Base-by-base conservation (phyloP, 306 rosid species). In the cucumber (Cucumis sativus) region DNA sequence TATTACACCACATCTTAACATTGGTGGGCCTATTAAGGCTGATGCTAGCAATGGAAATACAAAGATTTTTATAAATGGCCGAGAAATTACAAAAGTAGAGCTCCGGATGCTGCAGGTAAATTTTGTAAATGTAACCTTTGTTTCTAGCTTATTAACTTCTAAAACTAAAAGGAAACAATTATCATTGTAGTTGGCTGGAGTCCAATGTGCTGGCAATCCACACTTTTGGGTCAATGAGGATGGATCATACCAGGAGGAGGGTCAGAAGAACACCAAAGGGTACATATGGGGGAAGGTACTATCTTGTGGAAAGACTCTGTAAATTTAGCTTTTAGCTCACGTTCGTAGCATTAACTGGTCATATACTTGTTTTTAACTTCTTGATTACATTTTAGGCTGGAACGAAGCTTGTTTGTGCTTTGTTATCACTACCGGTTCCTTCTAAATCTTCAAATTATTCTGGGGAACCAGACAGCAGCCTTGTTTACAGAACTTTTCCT, bases 171-270 rank as follows among this genome's bases (percentile, higher is more conserved):
- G 51, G 43, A 6, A 30, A 43, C 28, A 59, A 58, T 23, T 78
- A 75, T 79, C 20, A 30, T 83, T 85, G 91, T 92, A 96, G 98
- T 87, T 96, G 88, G 97, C 99, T 0, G 99, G 99, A 69, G 99
- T 96, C 84, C 98, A 96, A 45, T 91, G 97, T 84, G 99, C 98
- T 77, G 99, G 99, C 58, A 89, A 92, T 84, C 97, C 99, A 52
- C 99, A 96, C 83, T 96, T 96, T 85, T 96, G 99, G 99, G 92
- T 96, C 80, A 96, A 96, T 78, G 99, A 96, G 51, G 99, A 96
- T 78, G 99, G 99, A 35, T 96, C 99, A 54, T 96, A 92, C 87
- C 99, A 92, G 88, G 99, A 96, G 82, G 99, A 96, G 89, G 99
- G 99, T 74, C 99, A 96, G 82, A 96, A 87, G 78, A 96, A 96